These are phyloP conservation scores for Xerocomus cyaneibrunnescens DNA, from an alignment of 1,284 basidiomycete species.

Conservation along the genomic window DNA sequence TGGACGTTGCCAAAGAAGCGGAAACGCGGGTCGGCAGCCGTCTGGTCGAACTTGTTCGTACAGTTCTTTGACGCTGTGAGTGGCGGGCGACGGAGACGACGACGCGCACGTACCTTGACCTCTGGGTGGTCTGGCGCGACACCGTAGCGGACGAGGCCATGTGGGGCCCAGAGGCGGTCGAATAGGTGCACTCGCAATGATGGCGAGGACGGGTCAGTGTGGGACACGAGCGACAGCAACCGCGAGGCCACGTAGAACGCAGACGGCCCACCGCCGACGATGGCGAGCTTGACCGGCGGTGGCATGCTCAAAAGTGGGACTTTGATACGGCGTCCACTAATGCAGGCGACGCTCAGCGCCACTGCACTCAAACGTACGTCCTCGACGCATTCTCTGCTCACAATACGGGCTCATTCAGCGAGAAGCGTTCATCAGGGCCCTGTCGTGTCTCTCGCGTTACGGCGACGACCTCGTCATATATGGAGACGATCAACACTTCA, in stretches of 20 bases:
- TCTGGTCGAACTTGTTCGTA: constrained; percentile 89
- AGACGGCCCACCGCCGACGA: constrained; percentile 90
- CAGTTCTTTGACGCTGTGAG: constrained; percentile 71
- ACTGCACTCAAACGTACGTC: constrained; percentile 48
- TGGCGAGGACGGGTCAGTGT: constrained; percentile 37
- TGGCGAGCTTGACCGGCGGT: constrained; percentile 61
- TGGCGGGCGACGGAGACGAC: neutral
- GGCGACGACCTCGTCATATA: constrained; percentile 74
- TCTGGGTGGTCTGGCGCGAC: constrained; percentile 99
- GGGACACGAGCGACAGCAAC: constrained; percentile 64
- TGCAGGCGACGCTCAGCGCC: constrained; percentile 51
- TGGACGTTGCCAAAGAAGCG: constrained; percentile 93
- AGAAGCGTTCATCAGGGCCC: constrained; percentile 67
- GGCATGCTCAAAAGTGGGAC: too few species aligned
- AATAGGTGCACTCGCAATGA: constrained; percentile 80
- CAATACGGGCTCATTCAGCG: constrained; percentile 19
- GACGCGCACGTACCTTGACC: constrained; percentile 73
- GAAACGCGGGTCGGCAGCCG: constrained; percentile 73
- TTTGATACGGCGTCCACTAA: constrained; percentile 11
- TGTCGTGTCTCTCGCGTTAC: constrained; percentile 74
- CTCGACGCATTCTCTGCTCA: constrained; percentile 1
- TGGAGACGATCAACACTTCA: constrained; percentile 56
- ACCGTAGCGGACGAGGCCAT: constrained; percentile 94
- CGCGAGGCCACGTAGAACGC: constrained; percentile 93
- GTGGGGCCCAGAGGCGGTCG: constrained; percentile 92